Base-by-base conservation (phyloP, 768 basidiomycete genomes). In the Serpula lacrymans region DNA sequence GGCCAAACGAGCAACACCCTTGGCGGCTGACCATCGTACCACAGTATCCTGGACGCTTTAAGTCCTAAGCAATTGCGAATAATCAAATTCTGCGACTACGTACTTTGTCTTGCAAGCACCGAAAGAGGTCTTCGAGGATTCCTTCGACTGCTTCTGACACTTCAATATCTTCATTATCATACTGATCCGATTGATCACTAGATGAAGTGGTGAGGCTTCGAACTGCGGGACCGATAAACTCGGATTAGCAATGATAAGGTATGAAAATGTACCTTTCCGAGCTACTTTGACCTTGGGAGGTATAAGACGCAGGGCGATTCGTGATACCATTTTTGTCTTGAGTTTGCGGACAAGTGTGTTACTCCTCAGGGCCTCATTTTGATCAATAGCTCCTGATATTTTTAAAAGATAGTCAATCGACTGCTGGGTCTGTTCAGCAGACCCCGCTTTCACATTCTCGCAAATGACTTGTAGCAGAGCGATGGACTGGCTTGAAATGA, bases 21-120 rank as follows among this genome's bases (percentile, higher is more conserved):
- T 99, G 8, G 96, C 88, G 4, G 91, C 80, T 11, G 95, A 92
- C 78, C 90, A 97, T 36, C 96, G 85, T 10, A 98, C 91, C 20
- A 93, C 70, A 0, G 95, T 97, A 53, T 96, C 94, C 94, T 98
- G 50, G 12, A 38, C 16, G 16, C 31, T 45, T 26, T n/a, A 46
- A 1, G 20, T 49, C 11, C 13, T 5, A 10, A n/a, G 17, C 32
- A 10, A 10, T 8, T 11, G 16, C 17, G 26, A 31, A 12, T 23
- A 6, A 8, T 14, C 16, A n/a, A 11, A 32, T 30, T 39, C 8
- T 10, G 14, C 0, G 8, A 13, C 7, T n/a, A 53, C 60, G 26
- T 45, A 94, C 94, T 62, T 81, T 88, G 58, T 99, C 93, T 52
- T 88, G 82, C 18, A 98, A 62, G 17, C 72, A 69, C 33, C 68